These are phyloP conservation scores for Fusarium longipes DNA, from an alignment of 2,329 filamentous ascomycete species.

Conservation along the genomic window DNA sequence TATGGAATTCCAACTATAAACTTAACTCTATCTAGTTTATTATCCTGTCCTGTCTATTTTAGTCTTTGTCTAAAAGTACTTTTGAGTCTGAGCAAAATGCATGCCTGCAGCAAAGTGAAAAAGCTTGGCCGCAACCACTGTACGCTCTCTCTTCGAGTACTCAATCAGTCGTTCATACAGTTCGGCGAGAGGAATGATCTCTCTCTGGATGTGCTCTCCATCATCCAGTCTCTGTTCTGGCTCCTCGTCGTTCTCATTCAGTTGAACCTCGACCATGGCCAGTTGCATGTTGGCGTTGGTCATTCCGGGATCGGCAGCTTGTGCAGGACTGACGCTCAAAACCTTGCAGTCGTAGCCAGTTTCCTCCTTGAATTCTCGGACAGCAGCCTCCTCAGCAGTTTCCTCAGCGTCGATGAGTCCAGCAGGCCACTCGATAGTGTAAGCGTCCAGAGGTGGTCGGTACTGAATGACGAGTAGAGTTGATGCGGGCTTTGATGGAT, in stretches of 20 bases:
- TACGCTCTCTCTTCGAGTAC: constrained; percentile 43
- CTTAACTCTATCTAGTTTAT: too few species aligned
- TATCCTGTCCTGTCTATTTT: too few species aligned
- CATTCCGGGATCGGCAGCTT: constrained; percentile 44
- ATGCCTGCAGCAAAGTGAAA: constrained; percentile 47
- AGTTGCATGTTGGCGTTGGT: constrained; percentile 46
- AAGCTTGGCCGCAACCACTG: constrained; percentile 43
- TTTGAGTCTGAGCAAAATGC: constrained; percentile 46
- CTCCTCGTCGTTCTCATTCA: constrained; percentile 35
- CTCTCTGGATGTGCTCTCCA: constrained; percentile 43
- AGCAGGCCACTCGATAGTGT: constrained; percentile 45
- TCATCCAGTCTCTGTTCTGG: constrained; percentile 43
- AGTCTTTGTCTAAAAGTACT: constrained; percentile 36
- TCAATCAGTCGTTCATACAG: constrained; percentile 42
- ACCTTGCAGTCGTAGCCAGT: constrained; percentile 43
- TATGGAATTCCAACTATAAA: too few species aligned
- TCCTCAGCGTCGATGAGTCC: constrained; percentile 45
- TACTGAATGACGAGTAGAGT: constrained; percentile 46
- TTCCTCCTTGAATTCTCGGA: constrained; percentile 45
- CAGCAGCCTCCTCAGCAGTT: constrained; percentile 41
- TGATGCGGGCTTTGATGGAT: constrained; percentile 43
- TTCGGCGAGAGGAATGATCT: constrained; percentile 40
- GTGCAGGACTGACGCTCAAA: constrained; percentile 38
- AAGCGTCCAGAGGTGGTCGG: constrained; percentile 44
- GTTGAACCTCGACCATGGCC: constrained; percentile 43